Conservation (phyloP, 2,329 filamentous ascomycete species). For the Trichothecium roseum region DNA sequence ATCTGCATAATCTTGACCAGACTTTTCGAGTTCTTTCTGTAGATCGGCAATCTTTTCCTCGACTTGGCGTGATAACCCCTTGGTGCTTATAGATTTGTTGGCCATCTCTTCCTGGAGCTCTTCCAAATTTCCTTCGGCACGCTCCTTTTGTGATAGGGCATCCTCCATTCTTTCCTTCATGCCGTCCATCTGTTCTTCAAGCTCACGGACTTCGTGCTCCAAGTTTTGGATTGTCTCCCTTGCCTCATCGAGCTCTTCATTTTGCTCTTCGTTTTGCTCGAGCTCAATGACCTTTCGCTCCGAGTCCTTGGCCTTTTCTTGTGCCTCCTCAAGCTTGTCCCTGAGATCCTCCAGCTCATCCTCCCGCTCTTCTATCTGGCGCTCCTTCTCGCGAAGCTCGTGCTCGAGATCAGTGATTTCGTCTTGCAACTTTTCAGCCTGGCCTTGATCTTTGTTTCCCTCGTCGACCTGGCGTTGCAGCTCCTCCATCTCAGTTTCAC, state of each 20-base stretch:
- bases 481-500: conserved; percentile 49
- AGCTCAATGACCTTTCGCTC: conserved; percentile 41
- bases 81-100: conserved; percentile 68
- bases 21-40: conserved; percentile 52
- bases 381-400: conserved; percentile 66
- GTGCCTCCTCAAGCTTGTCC: conserved; percentile 38
- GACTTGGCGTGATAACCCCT: conserved; percentile 63
- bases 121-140: conserved; percentile 48
- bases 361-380: conserved; percentile 60
- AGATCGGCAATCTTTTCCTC: conserved; percentile 60
- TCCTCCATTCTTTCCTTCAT: conserved; percentile 43
- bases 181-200: conserved; percentile 44
- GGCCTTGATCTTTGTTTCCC: conserved; percentile 44
- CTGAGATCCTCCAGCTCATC: conserved; percentile 64
- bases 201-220: conserved; percentile 40
- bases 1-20: conserved; percentile 35
- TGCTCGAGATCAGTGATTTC: conserved; percentile 68
- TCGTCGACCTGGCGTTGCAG: conserved; percentile 49
- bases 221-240: conserved; percentile 49
- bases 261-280: conserved; percentile 43
- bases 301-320: conserved; percentile 48
- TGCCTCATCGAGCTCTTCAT: conserved; percentile 43
- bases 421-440: conserved; percentile 58
- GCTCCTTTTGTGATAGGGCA: conserved; percentile 42
- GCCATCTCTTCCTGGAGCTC: conserved; percentile 68